A percentile compares a stretch with the other conserved stretches of the same genome.
Evolutionary conservation across 768 basidiomycete species (phyloP).

Genomic region (Gymnopilus dilepis): DNA sequence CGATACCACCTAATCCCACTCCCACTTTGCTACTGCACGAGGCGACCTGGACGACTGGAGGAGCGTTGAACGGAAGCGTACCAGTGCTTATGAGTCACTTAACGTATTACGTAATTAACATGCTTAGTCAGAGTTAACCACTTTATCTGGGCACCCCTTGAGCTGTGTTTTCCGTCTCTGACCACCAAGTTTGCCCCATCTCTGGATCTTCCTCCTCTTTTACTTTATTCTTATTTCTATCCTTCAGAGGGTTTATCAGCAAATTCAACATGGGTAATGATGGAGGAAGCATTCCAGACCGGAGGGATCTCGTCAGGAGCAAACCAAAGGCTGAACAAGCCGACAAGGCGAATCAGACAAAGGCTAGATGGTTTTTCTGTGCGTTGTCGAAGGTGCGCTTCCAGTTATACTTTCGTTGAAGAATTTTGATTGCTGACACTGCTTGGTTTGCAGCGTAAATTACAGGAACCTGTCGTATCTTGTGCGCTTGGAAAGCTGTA

Average conservation of each 20-base stretch:
- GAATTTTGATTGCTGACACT: background rate
- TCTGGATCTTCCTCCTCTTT: background rate
- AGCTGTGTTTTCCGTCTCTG: background rate
- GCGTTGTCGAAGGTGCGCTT: slow-evolving; percentile 85
- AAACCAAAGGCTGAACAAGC: slow-evolving; percentile 86
- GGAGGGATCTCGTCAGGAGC: slow-evolving; percentile 75
- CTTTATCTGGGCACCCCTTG: background rate
- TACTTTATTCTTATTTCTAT: background rate
- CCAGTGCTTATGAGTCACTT: too few species aligned
- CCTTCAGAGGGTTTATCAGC: too few species aligned
- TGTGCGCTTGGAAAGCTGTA: slow-evolving; percentile 94
- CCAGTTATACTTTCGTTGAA: background rate
- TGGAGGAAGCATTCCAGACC: slow-evolving; percentile 87
- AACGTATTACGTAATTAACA: background rate
- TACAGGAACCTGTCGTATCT: slow-evolving; percentile 89
- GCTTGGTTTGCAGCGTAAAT: slow-evolving; percentile 58
- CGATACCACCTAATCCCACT: too few species aligned
- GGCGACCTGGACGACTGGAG: too few species aligned
- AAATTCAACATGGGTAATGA: slow-evolving; percentile 75
- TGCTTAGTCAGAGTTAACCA: background rate
- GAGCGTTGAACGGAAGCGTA: too few species aligned
- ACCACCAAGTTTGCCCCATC: background rate
- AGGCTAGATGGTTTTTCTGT: slow-evolving; percentile 91
- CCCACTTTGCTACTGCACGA: too few species aligned
- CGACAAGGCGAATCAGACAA: slow-evolving; percentile 88